Evolutionary conservation across 2,329 filamentous ascomycete genomes (phyloP).

Genomic region (Pseudonectria buxi): DNA sequence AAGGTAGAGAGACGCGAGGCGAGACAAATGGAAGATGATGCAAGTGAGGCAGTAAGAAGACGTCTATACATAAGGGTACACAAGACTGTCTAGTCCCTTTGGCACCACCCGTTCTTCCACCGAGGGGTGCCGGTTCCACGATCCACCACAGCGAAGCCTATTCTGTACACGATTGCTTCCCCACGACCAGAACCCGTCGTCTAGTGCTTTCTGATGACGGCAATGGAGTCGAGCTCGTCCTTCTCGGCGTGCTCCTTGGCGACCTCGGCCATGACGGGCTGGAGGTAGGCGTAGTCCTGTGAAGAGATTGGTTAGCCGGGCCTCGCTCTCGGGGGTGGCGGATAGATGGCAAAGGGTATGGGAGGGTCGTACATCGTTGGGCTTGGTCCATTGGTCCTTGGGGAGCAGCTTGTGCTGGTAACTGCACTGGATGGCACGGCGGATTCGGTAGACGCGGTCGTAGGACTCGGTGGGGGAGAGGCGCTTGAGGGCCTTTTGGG

Average conservation of each 20-base stretch:
- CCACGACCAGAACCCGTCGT: slow-evolving; percentile 6
- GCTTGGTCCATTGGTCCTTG: slow-evolving; percentile 54
- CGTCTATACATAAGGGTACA: slow-evolving; percentile 32
- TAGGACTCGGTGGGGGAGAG: slow-evolving; percentile 85
- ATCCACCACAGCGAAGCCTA: slow-evolving; percentile 12
- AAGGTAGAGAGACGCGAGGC: not conserved
- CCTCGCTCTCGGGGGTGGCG: not conserved
- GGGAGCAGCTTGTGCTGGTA: slow-evolving; percentile 58
- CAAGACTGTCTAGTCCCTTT: slow-evolving; percentile 25
- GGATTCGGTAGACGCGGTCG: slow-evolving; percentile 95
- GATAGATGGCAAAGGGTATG: not conserved
- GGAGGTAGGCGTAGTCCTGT: slow-evolving; percentile 49
- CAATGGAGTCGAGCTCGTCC: slow-evolving; percentile 44
- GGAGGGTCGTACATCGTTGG: slow-evolving; percentile 39
- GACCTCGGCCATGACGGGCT: slow-evolving; percentile 46
- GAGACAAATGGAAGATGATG: slow-evolving; percentile 7
- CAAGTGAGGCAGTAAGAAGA: slow-evolving; percentile 25
- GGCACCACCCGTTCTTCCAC: slow-evolving; percentile 12
- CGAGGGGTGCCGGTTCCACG: slow-evolving; percentile 15
- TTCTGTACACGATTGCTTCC: slow-evolving; percentile 9
- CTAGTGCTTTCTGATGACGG: slow-evolving; percentile 44
- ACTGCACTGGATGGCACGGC: slow-evolving; percentile 80
- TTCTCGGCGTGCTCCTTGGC: slow-evolving; percentile 45
- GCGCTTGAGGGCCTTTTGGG: slow-evolving; percentile 84
- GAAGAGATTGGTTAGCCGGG: slow-evolving; percentile 11